A percentile compares a stretch with the other conserved stretches of the same genome.
Evolutionary conservation across 345 rosid genomes (phyloP).

Genomic region (Turritis glabra): DNA sequence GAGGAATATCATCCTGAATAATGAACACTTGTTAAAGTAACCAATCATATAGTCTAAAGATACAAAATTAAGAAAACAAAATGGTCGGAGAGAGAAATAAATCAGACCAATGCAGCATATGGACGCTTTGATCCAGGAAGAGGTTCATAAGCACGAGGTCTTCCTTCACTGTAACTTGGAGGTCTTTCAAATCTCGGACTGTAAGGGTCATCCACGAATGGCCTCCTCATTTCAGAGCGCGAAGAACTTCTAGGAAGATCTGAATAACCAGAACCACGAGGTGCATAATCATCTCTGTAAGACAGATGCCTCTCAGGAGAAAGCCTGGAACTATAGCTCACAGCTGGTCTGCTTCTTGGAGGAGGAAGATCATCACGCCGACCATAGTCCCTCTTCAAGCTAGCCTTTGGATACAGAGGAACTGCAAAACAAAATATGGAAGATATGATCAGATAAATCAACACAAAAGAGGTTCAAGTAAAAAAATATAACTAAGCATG

Average conservation of each 20-base stretch:
- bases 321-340: conserved; percentile 73
- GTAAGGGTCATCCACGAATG: conserved; percentile 77
- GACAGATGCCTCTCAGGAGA: conserved; percentile 73
- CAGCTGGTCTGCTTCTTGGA: conserved; percentile 71
- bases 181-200: conserved; percentile 83
- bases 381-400: conserved; percentile 79
- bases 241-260: conserved; percentile 69
- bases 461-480: background rate
- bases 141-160: conserved; percentile 81
- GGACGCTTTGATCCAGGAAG: conserved; percentile 90
- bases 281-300: conserved; percentile 75
- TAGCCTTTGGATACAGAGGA: conserved; percentile 70
- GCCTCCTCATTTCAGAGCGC: conserved; percentile 73
- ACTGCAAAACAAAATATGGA: conserved; percentile 46
- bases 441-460: background rate
- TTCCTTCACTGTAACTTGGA: conserved; percentile 70
- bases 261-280: conserved; percentile 72
- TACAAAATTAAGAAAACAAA: background rate
- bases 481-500: background rate
- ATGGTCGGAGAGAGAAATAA: conserved; percentile 9
- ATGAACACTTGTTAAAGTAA: conserved; percentile 5
- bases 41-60: background rate
- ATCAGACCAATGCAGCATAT: conserved; percentile 73
- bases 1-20: conserved; percentile 79
- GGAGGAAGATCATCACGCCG: conserved; percentile 83